Evolutionary conservation across 352 stramenopile species (phyloP).

Genomic region (Phytopythium delawarense): DNA sequence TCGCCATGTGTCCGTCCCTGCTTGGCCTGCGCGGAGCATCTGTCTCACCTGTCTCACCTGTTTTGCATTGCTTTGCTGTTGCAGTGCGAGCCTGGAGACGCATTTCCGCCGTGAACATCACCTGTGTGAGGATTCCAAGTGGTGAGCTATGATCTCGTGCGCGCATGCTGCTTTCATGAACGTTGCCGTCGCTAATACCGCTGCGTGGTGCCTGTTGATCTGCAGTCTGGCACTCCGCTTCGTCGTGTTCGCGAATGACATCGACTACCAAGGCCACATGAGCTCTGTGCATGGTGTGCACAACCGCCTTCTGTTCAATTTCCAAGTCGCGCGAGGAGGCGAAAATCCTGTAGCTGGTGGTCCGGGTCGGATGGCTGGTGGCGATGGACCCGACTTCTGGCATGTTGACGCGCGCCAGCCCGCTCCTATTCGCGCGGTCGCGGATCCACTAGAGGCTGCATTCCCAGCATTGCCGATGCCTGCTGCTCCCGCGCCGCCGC

Average conservation of each 20-base stretch:
- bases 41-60: neutral
- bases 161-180: neutral
- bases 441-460: constrained; percentile 39
- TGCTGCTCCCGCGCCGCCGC: constrained; percentile 27
- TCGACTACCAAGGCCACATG: constrained; percentile 88
- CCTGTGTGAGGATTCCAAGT: constrained; percentile 80
- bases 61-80: constrained; percentile 7
- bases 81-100: constrained; percentile 69
- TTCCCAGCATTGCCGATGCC: constrained; percentile 62
- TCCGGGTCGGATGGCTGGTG: constrained; percentile 14
- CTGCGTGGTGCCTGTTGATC: constrained; percentile 5
- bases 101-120: constrained; percentile 84
- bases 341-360: constrained; percentile 49
- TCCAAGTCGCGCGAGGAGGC: constrained; percentile 57
- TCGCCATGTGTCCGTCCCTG: neutral
- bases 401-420: constrained; percentile 33
- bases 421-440: constrained; percentile 18
- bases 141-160: constrained; percentile 26
- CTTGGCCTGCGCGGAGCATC: neutral
- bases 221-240: constrained; percentile 78
- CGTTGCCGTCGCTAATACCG: neutral
- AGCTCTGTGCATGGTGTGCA: constrained; percentile 64
- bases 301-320: constrained; percentile 72
- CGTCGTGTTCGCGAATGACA: constrained; percentile 81
- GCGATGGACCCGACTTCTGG: constrained; percentile 56